Conservation (phyloP, 202 grass and related monocot genomes). For the Zizania palustris region DNA sequence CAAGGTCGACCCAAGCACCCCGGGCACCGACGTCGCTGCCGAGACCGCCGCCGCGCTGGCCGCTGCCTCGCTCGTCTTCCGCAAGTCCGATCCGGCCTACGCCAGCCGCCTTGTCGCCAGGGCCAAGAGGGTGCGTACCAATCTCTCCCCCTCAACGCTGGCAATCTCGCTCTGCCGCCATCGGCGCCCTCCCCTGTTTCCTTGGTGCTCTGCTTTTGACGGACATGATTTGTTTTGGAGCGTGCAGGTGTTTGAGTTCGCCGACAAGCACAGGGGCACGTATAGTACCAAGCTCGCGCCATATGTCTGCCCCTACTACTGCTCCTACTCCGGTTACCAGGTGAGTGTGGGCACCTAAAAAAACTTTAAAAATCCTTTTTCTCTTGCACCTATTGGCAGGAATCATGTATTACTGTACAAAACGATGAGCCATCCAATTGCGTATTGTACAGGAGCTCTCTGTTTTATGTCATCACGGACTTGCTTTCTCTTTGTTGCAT, state of each 20-base stretch:
- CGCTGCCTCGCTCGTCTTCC: constrained; percentile 78
- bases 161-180: not conserved
- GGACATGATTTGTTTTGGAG: not conserved
- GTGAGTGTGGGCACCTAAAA: constrained; percentile 17
- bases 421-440: too few relatives aligned
- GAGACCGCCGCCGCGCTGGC: constrained; percentile 88
- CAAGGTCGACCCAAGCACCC: constrained; percentile 73
- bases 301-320: constrained; percentile 87
- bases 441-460: not conserved
- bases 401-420: not conserved
- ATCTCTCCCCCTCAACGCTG: too few relatives aligned
- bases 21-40: constrained; percentile 84
- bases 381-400: constrained; percentile 22
- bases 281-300: constrained; percentile 68
- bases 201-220: not conserved
- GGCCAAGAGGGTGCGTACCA: constrained; percentile 56
- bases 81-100: constrained; percentile 74
- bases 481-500: not conserved
- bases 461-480: not conserved
- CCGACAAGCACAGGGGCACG: constrained; percentile 80
- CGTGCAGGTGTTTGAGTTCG: constrained; percentile 77
- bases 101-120: constrained; percentile 63
- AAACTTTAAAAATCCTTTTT: not conserved
- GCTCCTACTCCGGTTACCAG: constrained; percentile 92
- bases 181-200: not conserved